Conservation (phyloP, 768 basidiomycete genomes). For the Agaricus sinodeliciosus region DNA sequence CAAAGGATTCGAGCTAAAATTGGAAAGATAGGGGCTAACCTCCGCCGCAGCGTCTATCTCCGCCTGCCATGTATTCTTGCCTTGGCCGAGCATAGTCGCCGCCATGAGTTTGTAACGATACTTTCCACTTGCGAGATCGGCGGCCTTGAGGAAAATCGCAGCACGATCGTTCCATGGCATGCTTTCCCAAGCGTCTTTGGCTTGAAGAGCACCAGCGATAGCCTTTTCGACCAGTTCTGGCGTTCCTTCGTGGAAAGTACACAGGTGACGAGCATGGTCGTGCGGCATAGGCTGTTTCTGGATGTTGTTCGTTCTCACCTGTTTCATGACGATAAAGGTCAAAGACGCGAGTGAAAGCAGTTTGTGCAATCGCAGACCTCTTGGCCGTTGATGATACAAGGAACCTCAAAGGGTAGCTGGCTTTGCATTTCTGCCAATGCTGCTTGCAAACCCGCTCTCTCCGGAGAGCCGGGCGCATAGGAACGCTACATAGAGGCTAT, state of each 20-base stretch:
- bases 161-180: constrained; percentile 97
- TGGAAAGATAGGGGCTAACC: constrained; percentile 35
- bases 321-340: not conserved
- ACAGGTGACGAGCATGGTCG: constrained; percentile 76
- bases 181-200: constrained; percentile 86
- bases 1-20: not conserved
- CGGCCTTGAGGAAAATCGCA: constrained; percentile 97
- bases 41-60: constrained; percentile 99
- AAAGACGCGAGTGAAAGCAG: not conserved
- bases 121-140: constrained; percentile 92
- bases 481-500: constrained; percentile 38
- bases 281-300: constrained; percentile 82
- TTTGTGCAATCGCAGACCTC: constrained; percentile 40
- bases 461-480: constrained; percentile 75
- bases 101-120: constrained; percentile 94
- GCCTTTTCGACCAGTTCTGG: constrained; percentile 66
- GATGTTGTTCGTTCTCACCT: constrained; percentile 79
- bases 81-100: constrained; percentile 96
- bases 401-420: constrained; percentile 85
- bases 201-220: constrained; percentile 82
- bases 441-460: constrained; percentile 65
- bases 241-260: constrained; percentile 86
- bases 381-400: constrained; percentile 88
- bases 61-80: constrained; percentile 99
- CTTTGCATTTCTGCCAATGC: constrained; percentile 78